Evolutionary conservation across 1,284 basidiomycete species (phyloP), one percentile per base, ranked within the genome.

Genomic region (Paramarasmius palmivorus): DNA sequence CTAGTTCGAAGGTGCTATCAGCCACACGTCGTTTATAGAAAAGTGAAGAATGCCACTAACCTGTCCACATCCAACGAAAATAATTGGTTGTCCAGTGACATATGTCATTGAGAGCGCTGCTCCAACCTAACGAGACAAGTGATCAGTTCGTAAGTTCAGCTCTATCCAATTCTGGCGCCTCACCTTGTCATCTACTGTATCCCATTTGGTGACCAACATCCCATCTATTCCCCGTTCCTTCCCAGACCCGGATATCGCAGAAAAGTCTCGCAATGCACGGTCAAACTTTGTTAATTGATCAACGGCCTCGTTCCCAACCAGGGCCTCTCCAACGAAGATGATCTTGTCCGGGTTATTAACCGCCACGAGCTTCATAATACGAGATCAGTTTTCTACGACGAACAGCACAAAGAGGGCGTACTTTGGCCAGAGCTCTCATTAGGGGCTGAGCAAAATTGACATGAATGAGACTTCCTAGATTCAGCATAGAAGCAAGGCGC

Each of bases 351-450:
- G 95, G 57, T 81, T 91, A 69, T 98, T 98, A 53, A 91, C 88
- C 0, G 91, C 77, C 20, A 97, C 93, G 55, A 98, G 84, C 89
- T 93, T 63, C 10, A 52, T 39, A 47, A 44, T 23, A 15, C 20
- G 19, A 50, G 39, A 45, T 25, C 25, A 41, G 38, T 32, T 45
- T 22, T 53, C 49, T 39, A 20, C 42, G 15, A 37, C 26, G 5
- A 20, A 8, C 20, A 35, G 53, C 12, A 41, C n/a, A 32, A 20
- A 2, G 15, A 38, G 17, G 14, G 25, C 35, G 6, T 58, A 90
- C 90, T 79, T 98, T 97, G 41, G 95, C 93, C n/a, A 98, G 78
- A 5, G 95, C 95, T n/a, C 93, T 84, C 95, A 98, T 98, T 53
- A 98, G 75, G 1, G 95, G 95, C 86, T 90, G 59, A 32, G 29